Evolutionary conservation across 2,329 filamentous ascomycete genomes (phyloP).

Genomic region (Gnomoniopsis sp.): DNA sequence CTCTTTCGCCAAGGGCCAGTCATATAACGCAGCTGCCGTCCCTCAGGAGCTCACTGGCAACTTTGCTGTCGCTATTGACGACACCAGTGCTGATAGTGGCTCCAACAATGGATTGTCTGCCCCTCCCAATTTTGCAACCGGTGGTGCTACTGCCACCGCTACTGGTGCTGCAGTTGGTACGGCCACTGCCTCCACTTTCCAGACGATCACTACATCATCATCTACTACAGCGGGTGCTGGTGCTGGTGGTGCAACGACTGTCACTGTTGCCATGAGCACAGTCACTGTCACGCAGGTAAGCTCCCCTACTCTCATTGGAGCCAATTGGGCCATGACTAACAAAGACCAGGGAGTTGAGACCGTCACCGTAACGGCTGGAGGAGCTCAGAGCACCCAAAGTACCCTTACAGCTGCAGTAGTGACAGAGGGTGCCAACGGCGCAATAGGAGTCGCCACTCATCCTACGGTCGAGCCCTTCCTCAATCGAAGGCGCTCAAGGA

Average conservation of each 20-base stretch:
- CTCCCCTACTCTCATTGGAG: not conserved
- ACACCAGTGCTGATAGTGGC: conserved; percentile 9
- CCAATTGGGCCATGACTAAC: not conserved
- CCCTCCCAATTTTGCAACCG: conserved; percentile 10
- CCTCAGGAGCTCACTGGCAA: conserved; percentile 41
- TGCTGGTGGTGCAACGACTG: not conserved
- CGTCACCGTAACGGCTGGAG: conserved; percentile 3
- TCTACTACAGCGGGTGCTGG: not conserved
- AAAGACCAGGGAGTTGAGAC: conserved; percentile 5
- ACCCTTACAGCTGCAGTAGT: not conserved
- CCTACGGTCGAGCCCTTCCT: conserved; percentile 14
- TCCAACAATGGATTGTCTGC: conserved; percentile 17
- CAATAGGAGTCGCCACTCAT: not conserved
- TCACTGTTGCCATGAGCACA: conserved; percentile 12
- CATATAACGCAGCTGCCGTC: conserved; percentile 42
- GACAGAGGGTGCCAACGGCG: conserved; percentile 6
- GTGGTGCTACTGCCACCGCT: not conserved
- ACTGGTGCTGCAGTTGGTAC: not conserved
- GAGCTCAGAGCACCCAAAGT: not conserved
- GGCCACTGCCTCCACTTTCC: conserved; percentile 13
- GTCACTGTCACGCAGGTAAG: conserved; percentile 16
- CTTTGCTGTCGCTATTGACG: conserved; percentile 40
- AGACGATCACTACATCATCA: conserved; percentile 11
- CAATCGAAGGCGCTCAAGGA: conserved; percentile 13
- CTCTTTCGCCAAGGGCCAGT: conserved; percentile 33